Conservation (phyloP, 2,329 filamentous ascomycete genomes). For the Botrytis byssoidea region DNA sequence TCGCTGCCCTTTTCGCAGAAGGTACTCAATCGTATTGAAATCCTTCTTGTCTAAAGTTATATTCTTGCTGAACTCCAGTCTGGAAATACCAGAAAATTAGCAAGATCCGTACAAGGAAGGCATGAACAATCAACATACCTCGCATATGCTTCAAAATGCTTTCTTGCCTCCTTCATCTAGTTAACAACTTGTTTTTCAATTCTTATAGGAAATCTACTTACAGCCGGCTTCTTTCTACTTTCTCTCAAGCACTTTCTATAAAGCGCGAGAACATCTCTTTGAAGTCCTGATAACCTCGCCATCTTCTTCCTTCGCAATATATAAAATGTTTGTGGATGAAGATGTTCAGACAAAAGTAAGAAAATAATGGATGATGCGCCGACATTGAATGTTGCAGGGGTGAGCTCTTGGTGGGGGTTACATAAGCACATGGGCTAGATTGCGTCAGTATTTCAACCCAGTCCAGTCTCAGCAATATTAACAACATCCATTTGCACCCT, state of each 20-base stretch:
- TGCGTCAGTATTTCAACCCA: background rate
- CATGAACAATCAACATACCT: constrained; percentile 47
- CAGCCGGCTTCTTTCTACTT: constrained; percentile 74
- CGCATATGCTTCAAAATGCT: constrained; percentile 63
- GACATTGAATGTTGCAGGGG: background rate
- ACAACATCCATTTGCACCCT: background rate
- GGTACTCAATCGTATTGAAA: constrained; percentile 66
- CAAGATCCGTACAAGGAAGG: background rate
- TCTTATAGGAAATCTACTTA: constrained; percentile 42
- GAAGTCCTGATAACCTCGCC: constrained; percentile 74
- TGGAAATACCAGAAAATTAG: constrained; percentile 39
- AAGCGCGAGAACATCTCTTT: constrained; percentile 80
- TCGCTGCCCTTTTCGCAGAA: constrained; percentile 63
- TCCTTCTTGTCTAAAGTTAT: constrained; percentile 63
- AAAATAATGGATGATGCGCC: constrained; percentile 7
- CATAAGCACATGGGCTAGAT: background rate
- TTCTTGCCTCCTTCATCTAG: constrained; percentile 49
- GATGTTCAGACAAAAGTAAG: background rate
- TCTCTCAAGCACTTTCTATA: constrained; percentile 85
- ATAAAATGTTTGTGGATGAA: background rate
- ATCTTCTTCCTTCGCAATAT: background rate
- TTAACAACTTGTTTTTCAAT: background rate
- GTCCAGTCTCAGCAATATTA: background rate
- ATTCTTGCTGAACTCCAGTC: constrained; percentile 72
- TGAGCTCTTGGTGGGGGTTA: background rate